These are phyloP conservation scores for Heracleum sosnowskyi DNA, from an alignment of 129 eudicot species.

Conservation along the genomic window DNA sequence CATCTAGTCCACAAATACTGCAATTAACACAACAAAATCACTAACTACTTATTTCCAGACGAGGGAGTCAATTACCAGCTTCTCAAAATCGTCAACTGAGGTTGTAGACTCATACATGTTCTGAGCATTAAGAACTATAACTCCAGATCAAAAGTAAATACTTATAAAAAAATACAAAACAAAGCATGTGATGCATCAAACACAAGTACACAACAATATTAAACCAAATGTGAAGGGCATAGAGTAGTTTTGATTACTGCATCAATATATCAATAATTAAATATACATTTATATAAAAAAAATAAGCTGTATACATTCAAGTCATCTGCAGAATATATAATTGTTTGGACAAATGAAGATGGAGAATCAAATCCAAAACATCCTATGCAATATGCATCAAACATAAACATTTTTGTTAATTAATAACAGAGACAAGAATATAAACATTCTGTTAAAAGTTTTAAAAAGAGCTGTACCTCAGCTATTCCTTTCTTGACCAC, in stretches of 20 bases:
- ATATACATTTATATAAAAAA: neutral
- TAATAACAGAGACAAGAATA: neutral
- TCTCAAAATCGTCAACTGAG: neutral
- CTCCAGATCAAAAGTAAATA: neutral
- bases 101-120: neutral
- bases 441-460: neutral
- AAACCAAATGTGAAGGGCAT: neutral
- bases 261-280: neutral
- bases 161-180: constrained; percentile 6
- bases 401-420: neutral
- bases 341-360: neutral
- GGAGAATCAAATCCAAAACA: constrained; percentile 13
- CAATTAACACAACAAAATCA: neutral
- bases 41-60: neutral
- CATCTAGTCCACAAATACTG: neutral
- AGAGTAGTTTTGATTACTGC: neutral
- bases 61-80: neutral
- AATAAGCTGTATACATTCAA: neutral
- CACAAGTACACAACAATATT: neutral
- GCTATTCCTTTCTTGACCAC: constrained; percentile 39
- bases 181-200: constrained; percentile 11
- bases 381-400: neutral
- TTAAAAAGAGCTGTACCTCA: constrained; percentile 41
- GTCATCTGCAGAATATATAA: neutral
- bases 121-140: neutral